A percentile compares a stretch with the other conserved stretches of the same genome.
Conservation (phyloP, 2,329 filamentous ascomycete species). For the Paraconiothyrium sp. region DNA sequence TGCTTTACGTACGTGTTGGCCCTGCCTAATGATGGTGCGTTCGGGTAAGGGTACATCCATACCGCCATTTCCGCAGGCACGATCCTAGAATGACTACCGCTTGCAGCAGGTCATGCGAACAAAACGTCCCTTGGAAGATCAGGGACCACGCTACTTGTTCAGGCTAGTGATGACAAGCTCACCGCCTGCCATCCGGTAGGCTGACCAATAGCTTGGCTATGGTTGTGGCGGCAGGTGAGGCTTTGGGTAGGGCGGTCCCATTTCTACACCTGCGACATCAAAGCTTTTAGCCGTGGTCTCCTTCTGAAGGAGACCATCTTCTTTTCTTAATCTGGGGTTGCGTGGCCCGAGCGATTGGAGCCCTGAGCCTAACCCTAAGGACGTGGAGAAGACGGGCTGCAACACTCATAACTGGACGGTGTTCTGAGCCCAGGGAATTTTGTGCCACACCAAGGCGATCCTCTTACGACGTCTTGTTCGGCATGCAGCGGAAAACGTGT, state of each 20-base stretch:
- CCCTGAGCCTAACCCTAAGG: background rate
- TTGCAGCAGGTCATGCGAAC: slow-evolving; percentile 14
- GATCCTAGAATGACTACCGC: background rate
- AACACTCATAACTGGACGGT: background rate
- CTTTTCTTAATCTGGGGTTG: background rate
- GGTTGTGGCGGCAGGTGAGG: slow-evolving; percentile 9
- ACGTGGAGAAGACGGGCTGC: background rate
- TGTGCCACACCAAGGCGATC: background rate
- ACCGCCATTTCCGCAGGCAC: slow-evolving; percentile 2
- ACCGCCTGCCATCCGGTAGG: background rate
- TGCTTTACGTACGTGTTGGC: background rate
- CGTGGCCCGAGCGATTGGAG: slow-evolving; percentile 1
- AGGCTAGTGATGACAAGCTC: slow-evolving; percentile 1
- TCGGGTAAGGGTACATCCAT: background rate
- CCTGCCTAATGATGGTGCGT: background rate
- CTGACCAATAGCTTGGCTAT: background rate
- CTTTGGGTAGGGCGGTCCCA: slow-evolving; percentile 1
- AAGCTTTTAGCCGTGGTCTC: background rate
- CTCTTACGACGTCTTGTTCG: too few relatives aligned
- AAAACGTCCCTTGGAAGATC: background rate
- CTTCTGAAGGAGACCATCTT: background rate
- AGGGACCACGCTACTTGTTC: slow-evolving; percentile 10
- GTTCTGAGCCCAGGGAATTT: background rate
- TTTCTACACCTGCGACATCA: background rate
- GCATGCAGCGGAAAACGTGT: background rate